phyloP scores from a whole-genome alignment of 129 eudicot species.

The Helianthus annuus region HanXRQr2.0-SUNRISE NC_035441.2:148532159-148532658 shows the following conservation, averaged over 20 bases:
- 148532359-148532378: constrained; percentile 51
- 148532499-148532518: constrained; percentile 53
- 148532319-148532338: no score
- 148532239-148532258: no score
- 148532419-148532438: constrained; percentile 66
- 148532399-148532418: constrained; percentile 46
- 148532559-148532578: background rate
- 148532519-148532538: constrained; percentile 37
- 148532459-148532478: constrained; percentile 37
- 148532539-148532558: background rate
- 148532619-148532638: constrained; percentile 68
- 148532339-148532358: no score
- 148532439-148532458: constrained; percentile 64
- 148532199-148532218: no score
- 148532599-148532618: background rate
- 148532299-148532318: no score
- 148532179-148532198: no score
- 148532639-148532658: constrained; percentile 61
- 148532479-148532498: constrained; percentile 66
- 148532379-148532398: constrained; percentile 29
- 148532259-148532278: no score
- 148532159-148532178: no score
- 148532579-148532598: background rate
- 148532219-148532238: no score
- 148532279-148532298: no score